These are phyloP conservation scores for Fusarium sambucinum DNA, from an alignment of 2,329 filamentous ascomycete genomes.

Conservation along the genomic window DNA sequence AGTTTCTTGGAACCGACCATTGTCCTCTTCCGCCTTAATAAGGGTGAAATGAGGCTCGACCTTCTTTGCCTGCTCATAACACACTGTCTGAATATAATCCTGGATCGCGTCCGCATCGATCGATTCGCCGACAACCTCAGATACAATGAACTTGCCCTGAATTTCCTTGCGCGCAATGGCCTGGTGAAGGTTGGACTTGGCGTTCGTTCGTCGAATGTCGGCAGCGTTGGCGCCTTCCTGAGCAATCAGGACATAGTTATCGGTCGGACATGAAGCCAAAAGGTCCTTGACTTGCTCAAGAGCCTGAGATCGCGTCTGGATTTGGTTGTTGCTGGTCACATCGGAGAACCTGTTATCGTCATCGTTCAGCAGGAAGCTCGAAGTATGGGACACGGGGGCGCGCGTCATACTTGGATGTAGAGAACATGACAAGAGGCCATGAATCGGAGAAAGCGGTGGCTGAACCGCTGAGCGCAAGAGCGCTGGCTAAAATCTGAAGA, in stretches of 20 bases:
- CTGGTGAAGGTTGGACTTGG: slow-evolving; percentile 66
- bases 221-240: slow-evolving; percentile 79
- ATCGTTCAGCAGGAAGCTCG: slow-evolving; percentile 43
- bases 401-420: slow-evolving; percentile 78
- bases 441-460: slow-evolving; percentile 84
- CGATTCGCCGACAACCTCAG: slow-evolving; percentile 68
- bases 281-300: slow-evolving; percentile 60
- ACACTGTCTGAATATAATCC: slow-evolving; percentile 61
- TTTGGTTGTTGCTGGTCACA: slow-evolving; percentile 54
- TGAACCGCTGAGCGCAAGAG: slow-evolving; percentile 67
- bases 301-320: slow-evolving; percentile 63
- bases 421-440: slow-evolving; percentile 90
- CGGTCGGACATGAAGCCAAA: slow-evolving; percentile 77
- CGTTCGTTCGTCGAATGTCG: slow-evolving; percentile 70
- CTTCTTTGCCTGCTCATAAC: slow-evolving; percentile 55
- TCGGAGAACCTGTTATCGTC: slow-evolving; percentile 51
- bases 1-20: slow-evolving; percentile 56
- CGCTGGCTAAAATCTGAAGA: slow-evolving; percentile 62
- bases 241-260: slow-evolving; percentile 80
- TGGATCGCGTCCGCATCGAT: slow-evolving; percentile 57
- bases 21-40: slow-evolving; percentile 56
- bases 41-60: slow-evolving; percentile 56
- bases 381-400: slow-evolving; percentile 24
- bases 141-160: slow-evolving; percentile 60
- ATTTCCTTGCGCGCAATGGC: slow-evolving; percentile 54